Conservation (phyloP, 805 yeast genomes). For the Saccharomycopsis sp. region DNA sequence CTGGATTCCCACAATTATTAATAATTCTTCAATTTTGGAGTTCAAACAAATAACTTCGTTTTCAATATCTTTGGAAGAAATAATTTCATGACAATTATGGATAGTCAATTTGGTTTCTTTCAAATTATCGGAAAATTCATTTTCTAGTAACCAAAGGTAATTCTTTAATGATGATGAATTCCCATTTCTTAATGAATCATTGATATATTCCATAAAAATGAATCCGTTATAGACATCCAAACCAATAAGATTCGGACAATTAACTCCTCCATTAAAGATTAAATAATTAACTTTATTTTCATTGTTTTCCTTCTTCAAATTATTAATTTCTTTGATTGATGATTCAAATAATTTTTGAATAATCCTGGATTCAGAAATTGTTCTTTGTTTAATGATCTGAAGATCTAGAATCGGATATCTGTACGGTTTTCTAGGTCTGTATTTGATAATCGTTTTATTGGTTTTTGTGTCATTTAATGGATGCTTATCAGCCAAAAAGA, state of each 20-base stretch:
- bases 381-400: slow-evolving; percentile 66
- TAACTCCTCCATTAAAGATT: slow-evolving; percentile 31
- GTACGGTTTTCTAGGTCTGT: slow-evolving; percentile 83
- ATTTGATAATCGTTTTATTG: slow-evolving; percentile 55
- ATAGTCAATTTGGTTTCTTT: slow-evolving; percentile 11
- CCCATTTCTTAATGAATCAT: slow-evolving; percentile 42
- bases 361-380: slow-evolving; percentile 75
- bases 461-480: slow-evolving; percentile 43
- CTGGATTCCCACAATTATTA: slow-evolving; percentile 50
- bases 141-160: slow-evolving; percentile 56
- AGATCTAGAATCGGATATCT: slow-evolving; percentile 78
- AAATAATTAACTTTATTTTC: neutral
- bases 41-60: slow-evolving; percentile 16
- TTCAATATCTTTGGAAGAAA: slow-evolving; percentile 19
- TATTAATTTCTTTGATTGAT: slow-evolving; percentile 21
- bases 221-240: slow-evolving; percentile 72
- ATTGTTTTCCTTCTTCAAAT: neutral
- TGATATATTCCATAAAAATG: slow-evolving; percentile 81
- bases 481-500: slow-evolving; percentile 50
- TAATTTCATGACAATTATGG: slow-evolving; percentile 17
- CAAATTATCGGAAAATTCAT: slow-evolving; percentile 23
- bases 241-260: slow-evolving; percentile 63
- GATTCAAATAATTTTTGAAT: slow-evolving; percentile 44
- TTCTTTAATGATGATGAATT: slow-evolving; percentile 50
- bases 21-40: slow-evolving; percentile 32